Conservation (phyloP, 441 rosid genomes). For the Jatropha multifida region DNA sequence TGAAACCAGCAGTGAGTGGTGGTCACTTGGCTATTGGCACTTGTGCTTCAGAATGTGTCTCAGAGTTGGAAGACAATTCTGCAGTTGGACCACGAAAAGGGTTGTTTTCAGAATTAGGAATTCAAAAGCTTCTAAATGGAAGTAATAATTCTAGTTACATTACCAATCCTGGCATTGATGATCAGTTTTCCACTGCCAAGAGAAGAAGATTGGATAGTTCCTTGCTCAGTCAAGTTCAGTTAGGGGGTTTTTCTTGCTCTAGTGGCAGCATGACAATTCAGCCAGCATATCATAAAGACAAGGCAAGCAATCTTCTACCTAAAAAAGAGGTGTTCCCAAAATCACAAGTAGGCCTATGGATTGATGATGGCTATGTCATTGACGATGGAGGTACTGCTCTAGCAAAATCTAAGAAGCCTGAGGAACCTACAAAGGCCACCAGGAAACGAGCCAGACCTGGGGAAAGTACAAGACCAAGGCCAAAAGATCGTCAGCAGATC, state of each 20-base stretch:
- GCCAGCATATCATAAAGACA: conserved; percentile 25
- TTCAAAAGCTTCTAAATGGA: conserved; percentile 60
- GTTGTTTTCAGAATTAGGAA: conserved; percentile 68
- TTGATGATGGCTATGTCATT: conserved; percentile 71
- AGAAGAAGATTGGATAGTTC: conserved; percentile 54
- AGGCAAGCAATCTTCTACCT: conserved; percentile 21
- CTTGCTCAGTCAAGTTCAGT: conserved; percentile 36
- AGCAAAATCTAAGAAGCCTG: conserved; percentile 45
- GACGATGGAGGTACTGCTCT: conserved; percentile 41
- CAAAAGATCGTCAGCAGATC: conserved; percentile 95
- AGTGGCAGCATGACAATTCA: conserved; percentile 29
- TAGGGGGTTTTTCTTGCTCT: conserved; percentile 34
- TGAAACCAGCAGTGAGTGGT: conserved; percentile 25
- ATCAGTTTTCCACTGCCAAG: conserved; percentile 44
- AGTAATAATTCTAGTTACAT: conserved; percentile 31
- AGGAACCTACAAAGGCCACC: conserved; percentile 49
- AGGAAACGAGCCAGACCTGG: conserved; percentile 82
- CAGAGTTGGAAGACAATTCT: conserved; percentile 39
- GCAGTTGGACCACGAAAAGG: conserved; percentile 45
- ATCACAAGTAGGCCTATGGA: conserved; percentile 62
- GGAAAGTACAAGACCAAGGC: conserved; percentile 84
- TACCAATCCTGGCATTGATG: conserved; percentile 33
- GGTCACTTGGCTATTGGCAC: conserved; percentile 18
- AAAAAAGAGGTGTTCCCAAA: conserved; percentile 38
- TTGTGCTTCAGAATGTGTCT: conserved; percentile 32